Percentiles rank a stretch among this genome's conserved stretches.
Conservation (phyloP, 306 rosid species). For the Ormosia semicastrata region DNA sequence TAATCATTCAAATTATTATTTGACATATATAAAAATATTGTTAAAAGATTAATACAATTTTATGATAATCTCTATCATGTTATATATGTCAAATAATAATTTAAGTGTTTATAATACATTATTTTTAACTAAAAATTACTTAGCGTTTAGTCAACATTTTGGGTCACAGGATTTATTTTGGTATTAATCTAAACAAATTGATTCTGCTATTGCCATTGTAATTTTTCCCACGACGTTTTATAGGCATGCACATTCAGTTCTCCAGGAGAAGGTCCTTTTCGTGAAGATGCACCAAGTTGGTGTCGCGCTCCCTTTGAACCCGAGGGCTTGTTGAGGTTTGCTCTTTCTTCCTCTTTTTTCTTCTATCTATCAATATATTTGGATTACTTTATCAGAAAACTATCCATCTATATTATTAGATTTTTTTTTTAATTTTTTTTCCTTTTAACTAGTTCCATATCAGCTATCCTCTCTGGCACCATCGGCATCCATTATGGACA, state of each 20-base stretch:
- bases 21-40: no score
- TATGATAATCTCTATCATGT: no score
- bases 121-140: not conserved
- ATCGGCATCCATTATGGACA: conserved; percentile 80
- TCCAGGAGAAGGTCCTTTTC: conserved; percentile 40
- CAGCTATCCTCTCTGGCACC: conserved; percentile 63
- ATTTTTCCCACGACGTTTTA: not conserved
- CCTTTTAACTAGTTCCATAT: conserved; percentile 45
- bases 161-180: not conserved
- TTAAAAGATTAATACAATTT: no score
- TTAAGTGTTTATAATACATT: no score
- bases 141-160: not conserved
- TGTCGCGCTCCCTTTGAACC: conserved; percentile 77
- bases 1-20: no score
- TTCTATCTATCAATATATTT: not conserved
- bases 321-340: conserved; percentile 64
- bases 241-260: conserved; percentile 62
- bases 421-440: not conserved
- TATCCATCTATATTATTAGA: no score
- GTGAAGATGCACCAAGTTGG: conserved; percentile 60
- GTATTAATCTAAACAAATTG: not conserved
- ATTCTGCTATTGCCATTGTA: not conserved
- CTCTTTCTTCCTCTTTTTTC: not conserved
- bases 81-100: no score
- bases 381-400: no score